Conservation (phyloP, 2,329 filamentous ascomycete genomes). For the Coniochaeta sp. region DNA sequence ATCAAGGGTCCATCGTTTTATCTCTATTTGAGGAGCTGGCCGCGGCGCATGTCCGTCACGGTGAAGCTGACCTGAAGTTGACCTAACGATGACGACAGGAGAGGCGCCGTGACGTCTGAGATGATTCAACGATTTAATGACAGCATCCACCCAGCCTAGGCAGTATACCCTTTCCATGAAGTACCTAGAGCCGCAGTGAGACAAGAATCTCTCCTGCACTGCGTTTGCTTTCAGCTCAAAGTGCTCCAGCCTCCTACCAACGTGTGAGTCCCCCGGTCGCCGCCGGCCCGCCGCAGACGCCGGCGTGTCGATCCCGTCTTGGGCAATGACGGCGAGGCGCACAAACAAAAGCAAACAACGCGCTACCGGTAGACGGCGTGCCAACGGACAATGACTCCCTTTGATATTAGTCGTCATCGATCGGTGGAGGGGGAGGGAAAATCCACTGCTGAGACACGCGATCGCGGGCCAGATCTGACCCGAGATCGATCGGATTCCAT, state of each 20-base stretch:
- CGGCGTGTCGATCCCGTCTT: not conserved
- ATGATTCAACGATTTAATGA: not conserved
- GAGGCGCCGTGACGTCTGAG: not conserved
- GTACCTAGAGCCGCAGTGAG: not conserved
- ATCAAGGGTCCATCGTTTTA: not conserved
- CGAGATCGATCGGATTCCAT: not conserved
- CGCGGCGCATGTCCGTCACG: not conserved
- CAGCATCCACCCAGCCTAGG: not conserved
- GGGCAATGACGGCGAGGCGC: not conserved
- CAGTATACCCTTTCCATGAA: not conserved
- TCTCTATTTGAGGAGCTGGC: not conserved
- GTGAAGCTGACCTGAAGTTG: constrained; percentile 5
- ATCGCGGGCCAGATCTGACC: not conserved
- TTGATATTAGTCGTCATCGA: not conserved
- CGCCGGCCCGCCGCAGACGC: not conserved
- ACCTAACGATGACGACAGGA: constrained; percentile 1
- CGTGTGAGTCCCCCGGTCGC: not conserved
- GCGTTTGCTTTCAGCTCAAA: not conserved
- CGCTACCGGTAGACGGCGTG: not conserved
- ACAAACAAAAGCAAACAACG: not conserved
- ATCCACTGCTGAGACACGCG: not conserved
- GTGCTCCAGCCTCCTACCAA: not conserved
- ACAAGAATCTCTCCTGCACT: not conserved
- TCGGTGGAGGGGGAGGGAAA: not conserved
- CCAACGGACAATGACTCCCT: not conserved